phyloP scores from a whole-genome alignment of 2,329 filamentous ascomycete genomes.

The Cladosporium sp. region DNA sequence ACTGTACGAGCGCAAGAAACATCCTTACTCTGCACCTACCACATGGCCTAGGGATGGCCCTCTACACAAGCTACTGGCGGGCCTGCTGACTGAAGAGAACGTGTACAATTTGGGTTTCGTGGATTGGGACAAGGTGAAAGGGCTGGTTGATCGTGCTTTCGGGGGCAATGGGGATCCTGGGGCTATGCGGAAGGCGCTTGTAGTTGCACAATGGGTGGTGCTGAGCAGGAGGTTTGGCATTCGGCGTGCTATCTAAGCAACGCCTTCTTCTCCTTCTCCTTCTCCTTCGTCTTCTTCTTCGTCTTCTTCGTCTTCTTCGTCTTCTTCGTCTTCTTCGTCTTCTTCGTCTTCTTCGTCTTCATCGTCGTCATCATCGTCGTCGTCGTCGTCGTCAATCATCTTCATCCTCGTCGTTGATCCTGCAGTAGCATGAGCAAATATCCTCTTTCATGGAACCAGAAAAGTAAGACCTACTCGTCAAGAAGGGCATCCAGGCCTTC shows the following conservation, averaged over 20 bases:
- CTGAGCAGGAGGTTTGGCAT: conserved; percentile 41
- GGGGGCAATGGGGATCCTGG: conserved; percentile 26
- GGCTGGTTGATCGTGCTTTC: conserved; percentile 38
- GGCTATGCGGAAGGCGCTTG: conserved; percentile 36
- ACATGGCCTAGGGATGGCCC: conserved; percentile 40
- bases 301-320: background rate
- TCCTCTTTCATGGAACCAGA: background rate
- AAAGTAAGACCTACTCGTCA: background rate
- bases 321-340: background rate
- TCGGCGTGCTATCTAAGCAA: conserved; percentile 14
- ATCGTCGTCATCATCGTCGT: background rate
- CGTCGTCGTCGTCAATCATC: background rate
- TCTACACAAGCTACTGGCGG: conserved; percentile 34
- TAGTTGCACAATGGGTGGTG: conserved; percentile 43
- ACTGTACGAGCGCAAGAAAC: conserved; percentile 47
- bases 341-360: background rate
- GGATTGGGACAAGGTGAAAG: conserved; percentile 33
- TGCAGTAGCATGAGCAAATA: background rate
- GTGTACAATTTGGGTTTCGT: conserved; percentile 29
- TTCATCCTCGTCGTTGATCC: background rate
- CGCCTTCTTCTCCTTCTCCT: background rate
- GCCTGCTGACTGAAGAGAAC: conserved; percentile 27
- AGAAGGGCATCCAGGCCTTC: background rate
- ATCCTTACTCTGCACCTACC: conserved; percentile 45
- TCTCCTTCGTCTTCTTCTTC: background rate